Conservation (phyloP, 805 yeast genomes). For the Tanozyma kutaoensis region DNA sequence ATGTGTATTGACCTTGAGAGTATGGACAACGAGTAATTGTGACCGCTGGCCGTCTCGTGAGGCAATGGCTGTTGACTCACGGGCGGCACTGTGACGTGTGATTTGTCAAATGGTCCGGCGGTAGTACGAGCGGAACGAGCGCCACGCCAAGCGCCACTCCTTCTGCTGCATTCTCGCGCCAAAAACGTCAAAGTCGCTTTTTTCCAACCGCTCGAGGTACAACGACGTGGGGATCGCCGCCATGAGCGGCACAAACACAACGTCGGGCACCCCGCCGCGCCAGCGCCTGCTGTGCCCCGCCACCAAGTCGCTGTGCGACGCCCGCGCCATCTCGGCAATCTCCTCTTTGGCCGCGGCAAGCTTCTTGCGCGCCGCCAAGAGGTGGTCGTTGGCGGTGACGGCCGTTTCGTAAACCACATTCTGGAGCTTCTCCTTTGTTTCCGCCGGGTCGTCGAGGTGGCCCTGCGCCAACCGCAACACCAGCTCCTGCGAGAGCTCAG, state of each 20-base stretch:
- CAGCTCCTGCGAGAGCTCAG: conserved; percentile 50
- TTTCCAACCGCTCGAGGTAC: conserved; percentile 48
- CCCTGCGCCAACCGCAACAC: conserved; percentile 36
- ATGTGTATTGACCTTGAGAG: too few relatives aligned
- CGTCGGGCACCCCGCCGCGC: conserved; percentile 43
- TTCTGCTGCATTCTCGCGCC: conserved; percentile 27
- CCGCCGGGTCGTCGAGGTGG: conserved; percentile 15
- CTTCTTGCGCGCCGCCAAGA: conserved; percentile 54
- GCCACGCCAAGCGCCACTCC: conserved; percentile 60
- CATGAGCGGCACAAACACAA: conserved; percentile 56
- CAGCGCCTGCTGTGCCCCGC: conserved; percentile 18
- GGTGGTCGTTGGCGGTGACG: conserved; percentile 67
- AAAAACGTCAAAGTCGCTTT: conserved; percentile 49
- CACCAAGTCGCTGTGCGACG: conserved; percentile 11
- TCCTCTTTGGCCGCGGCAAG: conserved; percentile 23
- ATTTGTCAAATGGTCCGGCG: conserved; percentile 18
- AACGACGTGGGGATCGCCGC: conserved; percentile 49
- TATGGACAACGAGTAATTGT: too few relatives aligned
- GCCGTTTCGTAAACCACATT: conserved; percentile 60
- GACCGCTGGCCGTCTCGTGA: too few relatives aligned
- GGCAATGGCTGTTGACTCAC: too few relatives aligned
- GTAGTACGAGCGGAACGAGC: conserved; percentile 35
- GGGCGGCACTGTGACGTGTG: too few relatives aligned
- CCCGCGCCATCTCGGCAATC: conserved; percentile 16
- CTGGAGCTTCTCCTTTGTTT: conserved; percentile 23